Base-by-base conservation (phyloP, 306 rosid genomes). In the Inga oerstediana region DNA sequence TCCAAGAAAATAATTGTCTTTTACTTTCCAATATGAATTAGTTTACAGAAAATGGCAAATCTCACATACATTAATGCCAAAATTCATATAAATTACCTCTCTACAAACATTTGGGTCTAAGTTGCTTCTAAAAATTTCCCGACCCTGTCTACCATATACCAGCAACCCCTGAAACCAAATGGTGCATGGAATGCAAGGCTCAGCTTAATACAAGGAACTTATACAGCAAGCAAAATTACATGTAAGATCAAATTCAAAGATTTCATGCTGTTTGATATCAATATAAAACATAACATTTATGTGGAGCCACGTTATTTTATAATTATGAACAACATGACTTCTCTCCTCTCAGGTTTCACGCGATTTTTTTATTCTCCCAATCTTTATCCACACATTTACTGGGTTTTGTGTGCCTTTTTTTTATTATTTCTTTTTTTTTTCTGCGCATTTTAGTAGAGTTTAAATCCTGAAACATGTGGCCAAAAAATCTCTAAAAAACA, bases 121-220 rank as follows among this genome's bases (percentile, higher is more conserved):
- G 89, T 84, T 93, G 87, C 87, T 85, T 80, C 93, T 89, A 87
- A 87, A 92, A 84, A 96, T 93, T 90, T 96, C 94, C 86, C 13
- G 92, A 54, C 99, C 99, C 86, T 90, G 92, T 91, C 86, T 89
- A 56, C 99, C 99, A 83, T 92, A 96, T 81, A 96, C 97, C 80
- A 96, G 96, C 86, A 93, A 86, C 65, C 99, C 98, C 99, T 95
- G 90, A 68, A 88, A 89, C 75, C 86, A 91, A 69, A 84, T 37
- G 66, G 80, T 66, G 80, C 22, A 80, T 61, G 70, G 79, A 72
- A 68, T 16, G 37, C 84, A 65, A 83, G 87, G 72, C 32, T 72
- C 22, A 68, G 39, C 65, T 4, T 41, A 70, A 78, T 48, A 52
- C 58, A 77, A 17, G 45, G 37, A 65, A 81, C 82, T 79, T 59